These are phyloP conservation scores for Phoenix roebelenii DNA, from an alignment of 176 grass and related monocot genomes.

Conservation along the genomic window DNA sequence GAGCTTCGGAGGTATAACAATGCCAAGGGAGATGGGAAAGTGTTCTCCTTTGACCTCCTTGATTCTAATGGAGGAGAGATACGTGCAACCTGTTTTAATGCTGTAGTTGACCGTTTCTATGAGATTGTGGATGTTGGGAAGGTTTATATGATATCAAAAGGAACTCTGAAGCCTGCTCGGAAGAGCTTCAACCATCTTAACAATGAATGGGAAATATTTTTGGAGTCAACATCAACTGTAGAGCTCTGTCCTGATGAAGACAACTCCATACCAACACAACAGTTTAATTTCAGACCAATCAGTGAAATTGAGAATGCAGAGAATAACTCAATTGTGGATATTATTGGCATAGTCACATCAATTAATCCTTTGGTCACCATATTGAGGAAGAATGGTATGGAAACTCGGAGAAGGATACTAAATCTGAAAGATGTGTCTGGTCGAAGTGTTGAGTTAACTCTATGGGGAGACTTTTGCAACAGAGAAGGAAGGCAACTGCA, in stretches of 20 bases:
- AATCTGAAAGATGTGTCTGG: conserved; percentile 73
- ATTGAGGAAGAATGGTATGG: conserved; percentile 90
- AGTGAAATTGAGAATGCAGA: conserved; percentile 71
- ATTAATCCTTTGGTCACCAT: conserved; percentile 61
- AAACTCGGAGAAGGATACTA: conserved; percentile 75
- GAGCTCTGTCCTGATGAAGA: conserved; percentile 72
- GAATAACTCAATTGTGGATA: conserved; percentile 63
- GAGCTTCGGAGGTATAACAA: conserved; percentile 86
- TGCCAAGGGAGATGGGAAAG: conserved; percentile 89
- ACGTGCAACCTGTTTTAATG: conserved; percentile 77
- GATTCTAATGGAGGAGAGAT: conserved; percentile 92
- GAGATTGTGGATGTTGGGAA: conserved; percentile 79
- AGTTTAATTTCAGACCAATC: conserved; percentile 66
- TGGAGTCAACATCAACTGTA: conserved; percentile 64
- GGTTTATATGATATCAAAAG: conserved; percentile 86
- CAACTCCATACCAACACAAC: conserved; percentile 68
- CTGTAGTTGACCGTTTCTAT: conserved; percentile 72
- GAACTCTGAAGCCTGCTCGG: conserved; percentile 69
- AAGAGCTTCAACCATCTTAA: conserved; percentile 90
- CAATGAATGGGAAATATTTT: conserved; percentile 85
- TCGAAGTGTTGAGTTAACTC: conserved; percentile 83
- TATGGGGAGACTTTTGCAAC: conserved; percentile 98
- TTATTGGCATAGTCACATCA: conserved; percentile 75
- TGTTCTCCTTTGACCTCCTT: conserved; percentile 91
- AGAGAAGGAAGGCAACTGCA: conserved; percentile 69